Percentiles rank a stretch among this genome's conserved stretches.
These are phyloP conservation scores for Penicillium sp. DNA, from an alignment of 2,329 filamentous ascomycete genomes.

Conservation along the genomic window DNA sequence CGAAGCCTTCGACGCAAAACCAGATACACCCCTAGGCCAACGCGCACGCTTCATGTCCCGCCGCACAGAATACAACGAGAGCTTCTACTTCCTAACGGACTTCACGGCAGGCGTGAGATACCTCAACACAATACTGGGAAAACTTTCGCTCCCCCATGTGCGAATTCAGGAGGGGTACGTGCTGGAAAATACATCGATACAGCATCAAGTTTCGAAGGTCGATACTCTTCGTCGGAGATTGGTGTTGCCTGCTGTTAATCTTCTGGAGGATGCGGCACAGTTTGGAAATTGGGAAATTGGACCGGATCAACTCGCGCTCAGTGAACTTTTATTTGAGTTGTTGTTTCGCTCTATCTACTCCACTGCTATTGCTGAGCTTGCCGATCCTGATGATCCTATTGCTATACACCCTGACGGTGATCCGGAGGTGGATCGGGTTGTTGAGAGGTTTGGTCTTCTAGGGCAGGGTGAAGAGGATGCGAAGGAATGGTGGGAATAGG, in stretches of 20 bases:
- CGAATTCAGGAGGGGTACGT: background rate
- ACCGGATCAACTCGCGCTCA: background rate
- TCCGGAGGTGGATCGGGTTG: background rate
- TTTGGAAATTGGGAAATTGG: conserved; percentile 1
- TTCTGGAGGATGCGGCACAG: background rate
- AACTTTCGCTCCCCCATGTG: background rate
- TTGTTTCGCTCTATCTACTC: background rate
- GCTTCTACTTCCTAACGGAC: background rate
- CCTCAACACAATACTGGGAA: background rate
- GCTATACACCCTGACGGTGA: background rate
- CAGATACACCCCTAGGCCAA: background rate
- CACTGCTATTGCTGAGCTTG: background rate
- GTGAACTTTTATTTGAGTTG: background rate
- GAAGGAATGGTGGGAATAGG: background rate
- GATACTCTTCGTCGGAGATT: background rate
- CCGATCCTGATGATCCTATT: background rate
- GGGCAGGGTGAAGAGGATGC: background rate
- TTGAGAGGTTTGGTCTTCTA: background rate
- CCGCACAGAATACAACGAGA: background rate
- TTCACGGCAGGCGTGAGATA: background rate
- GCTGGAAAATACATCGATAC: background rate
- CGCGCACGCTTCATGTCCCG: background rate
- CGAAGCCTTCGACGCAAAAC: background rate
- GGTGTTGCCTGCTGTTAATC: background rate
- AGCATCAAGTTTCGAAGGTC: background rate